Evolutionary conservation across 1,139 yeast genomes (phyloP), one percentile per base, ranked within the genome.

Genomic region (Debaryomyces nepalensis): DNA sequence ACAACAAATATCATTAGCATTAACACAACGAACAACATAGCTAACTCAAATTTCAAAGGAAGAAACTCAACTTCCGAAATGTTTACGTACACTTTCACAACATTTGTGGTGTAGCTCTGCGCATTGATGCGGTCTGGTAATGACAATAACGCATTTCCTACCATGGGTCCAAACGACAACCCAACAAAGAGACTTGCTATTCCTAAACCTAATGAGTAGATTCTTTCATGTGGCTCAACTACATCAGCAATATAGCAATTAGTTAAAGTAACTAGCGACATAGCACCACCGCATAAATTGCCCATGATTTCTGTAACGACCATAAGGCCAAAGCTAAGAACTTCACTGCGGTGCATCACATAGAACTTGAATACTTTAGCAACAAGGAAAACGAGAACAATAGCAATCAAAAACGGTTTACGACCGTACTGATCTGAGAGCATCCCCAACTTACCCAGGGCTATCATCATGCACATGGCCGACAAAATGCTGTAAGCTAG

Each of bases 171-270:
- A 11, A 76, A 20, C 1, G 85, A 82, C 48, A 82, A 57, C 0
- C 91, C 91, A 4, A 74, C 66, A 53, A 76, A 84, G 45, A 84
- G 55, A 18, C 78, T 64, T 0, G 90, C 88, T 42, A 75, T 70
- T 22, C 77, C 63, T 26, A 77, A 59, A 0, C 90, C 88, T 47
- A 86, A 65, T 1, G 75, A 66, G 40, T 76, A 74, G 12, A 80
- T 76, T 45, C 93, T 63, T 40, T 74, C 66, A 24, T 66, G 67
- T 1, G 84, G 74, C 11, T 77, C 81, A 10, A 79, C 81, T 36
- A 83, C 77, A 60, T 87, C 95, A 4, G 86, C 70, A 21, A 84
- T 70, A 53, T 84, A 86, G 37, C 87, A 75, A 49, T 77, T 77
- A 11, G 75, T 63, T 22, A 84, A 57, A n/a, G 84, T 73, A 39